Evolutionary conservation across 495 filamentous ascomycete species (phyloP), one percentile per base, ranked within the genome.

Genomic region (Penicillium simplicissimum): DNA sequence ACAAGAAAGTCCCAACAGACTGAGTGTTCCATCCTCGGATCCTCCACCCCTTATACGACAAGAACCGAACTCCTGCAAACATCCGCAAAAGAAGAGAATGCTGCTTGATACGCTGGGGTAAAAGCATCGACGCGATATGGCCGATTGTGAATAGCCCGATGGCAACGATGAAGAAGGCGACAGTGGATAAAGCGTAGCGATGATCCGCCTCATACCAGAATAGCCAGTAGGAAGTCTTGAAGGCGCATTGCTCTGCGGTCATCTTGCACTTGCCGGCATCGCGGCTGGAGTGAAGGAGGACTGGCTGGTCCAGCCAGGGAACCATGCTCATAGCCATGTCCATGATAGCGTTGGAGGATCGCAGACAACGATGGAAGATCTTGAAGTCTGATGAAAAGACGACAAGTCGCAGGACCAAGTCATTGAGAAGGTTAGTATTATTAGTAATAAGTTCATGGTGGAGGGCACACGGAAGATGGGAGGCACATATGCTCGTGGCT

Each of bases 181-280:
- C 70, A 0, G 82, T 83, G 5, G 71, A 71, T 13, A 83, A 67
- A 4, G 81, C 77, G 58, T 80, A 85, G 23, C 78, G 72, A 60
- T 81, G 78, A 58, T 85, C 82, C n/a, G 82, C 78, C 54, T 81
- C 55, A 55, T 84, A 79, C 82, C 81, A 85, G 63, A 76, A 78
- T 56, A 77, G 63, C 82, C 82, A 85, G 55, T 78, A 69, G 4
- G 67, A 68, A 4, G 36, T 57, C 10, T 79, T 75, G 59, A 79
- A 83, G 3, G 69, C 76, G 57, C 82, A 85, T 60, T 84, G 77
- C 38, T 72, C 75, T 4, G 76, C 67, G 0, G 74, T 82, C 65
- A 81, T 70, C 23, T 72, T 77, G 63, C 82, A 85, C 45, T 64
- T 68, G 23, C 79, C 77, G 11, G 59, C 35, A 34, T 66, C 69